Conservation (phyloP, 2,329 filamentous ascomycete species). For the Mycocentrospora acerina region DNA sequence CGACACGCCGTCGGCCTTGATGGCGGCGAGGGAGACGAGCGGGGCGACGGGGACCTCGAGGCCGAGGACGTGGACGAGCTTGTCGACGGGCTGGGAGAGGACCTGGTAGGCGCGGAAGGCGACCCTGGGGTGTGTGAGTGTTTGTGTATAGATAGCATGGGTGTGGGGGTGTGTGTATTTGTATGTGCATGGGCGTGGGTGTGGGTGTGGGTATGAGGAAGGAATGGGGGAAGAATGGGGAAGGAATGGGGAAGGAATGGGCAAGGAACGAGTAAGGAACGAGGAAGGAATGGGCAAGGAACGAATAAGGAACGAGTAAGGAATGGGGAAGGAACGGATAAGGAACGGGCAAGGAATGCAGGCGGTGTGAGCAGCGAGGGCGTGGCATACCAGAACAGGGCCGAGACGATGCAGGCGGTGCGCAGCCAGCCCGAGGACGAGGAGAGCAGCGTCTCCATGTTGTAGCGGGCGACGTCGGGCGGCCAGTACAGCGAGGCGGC, state of each 20-base stretch:
- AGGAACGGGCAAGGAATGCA: too few species aligned
- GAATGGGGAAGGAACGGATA: too few species aligned
- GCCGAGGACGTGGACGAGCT: constrained; percentile 86
- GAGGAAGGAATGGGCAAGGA: too few species aligned
- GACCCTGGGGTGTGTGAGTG: constrained; percentile 59
- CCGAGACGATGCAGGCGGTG: constrained; percentile 37
- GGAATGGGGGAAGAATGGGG: too few species aligned
- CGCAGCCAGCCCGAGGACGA: constrained; percentile 39
- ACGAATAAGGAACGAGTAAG: too few species aligned
- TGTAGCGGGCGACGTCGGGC: constrained; percentile 35
- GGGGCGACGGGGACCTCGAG: constrained; percentile 91
- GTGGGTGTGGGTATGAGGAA: too few species aligned
- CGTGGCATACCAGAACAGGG: constrained; percentile 36
- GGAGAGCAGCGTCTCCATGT: constrained; percentile 38
- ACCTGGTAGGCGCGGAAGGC: constrained; percentile 85
- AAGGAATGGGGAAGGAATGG: too few species aligned
- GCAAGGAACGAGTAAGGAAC: too few species aligned
- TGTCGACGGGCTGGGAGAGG: constrained; percentile 84
- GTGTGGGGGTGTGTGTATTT: too few species aligned
- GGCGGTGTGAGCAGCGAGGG: constrained; percentile 1
- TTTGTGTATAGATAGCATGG: too few species aligned
- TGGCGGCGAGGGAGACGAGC: constrained; percentile 85
- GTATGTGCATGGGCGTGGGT: too few species aligned
- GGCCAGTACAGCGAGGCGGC: constrained; percentile 36
- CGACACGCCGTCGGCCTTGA: constrained; percentile 82